Evolutionary conservation across 2,329 filamentous ascomycete genomes (phyloP).

Genomic region (Fusarium verticillioides): DNA sequence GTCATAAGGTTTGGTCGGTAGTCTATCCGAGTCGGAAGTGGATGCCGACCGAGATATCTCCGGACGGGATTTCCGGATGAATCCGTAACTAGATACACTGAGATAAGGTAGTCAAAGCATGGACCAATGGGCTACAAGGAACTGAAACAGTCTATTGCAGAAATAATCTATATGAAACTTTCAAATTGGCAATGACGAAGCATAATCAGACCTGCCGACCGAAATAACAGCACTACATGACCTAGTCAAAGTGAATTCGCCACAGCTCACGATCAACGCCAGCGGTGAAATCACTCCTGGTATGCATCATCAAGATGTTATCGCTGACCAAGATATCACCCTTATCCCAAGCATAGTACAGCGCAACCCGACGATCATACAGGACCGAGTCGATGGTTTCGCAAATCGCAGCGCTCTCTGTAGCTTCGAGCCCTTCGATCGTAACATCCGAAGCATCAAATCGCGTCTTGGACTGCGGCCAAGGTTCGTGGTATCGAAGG

Average conservation of each 20-base stretch:
- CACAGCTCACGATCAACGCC: constrained; percentile 60
- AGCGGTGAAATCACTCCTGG: constrained; percentile 57
- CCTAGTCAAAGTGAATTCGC: constrained; percentile 60
- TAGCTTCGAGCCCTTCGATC: constrained; percentile 51
- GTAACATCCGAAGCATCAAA: constrained; percentile 59
- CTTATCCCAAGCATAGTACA: constrained; percentile 64
- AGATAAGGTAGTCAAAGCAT: background rate
- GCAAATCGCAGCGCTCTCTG: constrained; percentile 51
- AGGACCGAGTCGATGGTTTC: constrained; percentile 55
- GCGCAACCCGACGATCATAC: constrained; percentile 61
- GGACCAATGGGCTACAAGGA: accelerated
- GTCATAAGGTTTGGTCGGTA: background rate
- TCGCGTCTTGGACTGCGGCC: constrained; percentile 62
- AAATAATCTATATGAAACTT: background rate
- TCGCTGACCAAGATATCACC: constrained; percentile 66
- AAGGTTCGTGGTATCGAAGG: constrained; percentile 65
- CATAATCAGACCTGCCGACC: no score
- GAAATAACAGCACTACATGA: background rate
- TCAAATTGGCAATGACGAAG: background rate
- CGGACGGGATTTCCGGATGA: background rate
- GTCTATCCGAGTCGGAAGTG: constrained; percentile 21
- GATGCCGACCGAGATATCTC: background rate
- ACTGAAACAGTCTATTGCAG: background rate
- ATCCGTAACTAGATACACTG: background rate
- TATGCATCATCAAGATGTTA: constrained; percentile 62